Conservation (phyloP, 768 basidiomycete species). For the Gloeopeniophorella convolvens region DNA sequence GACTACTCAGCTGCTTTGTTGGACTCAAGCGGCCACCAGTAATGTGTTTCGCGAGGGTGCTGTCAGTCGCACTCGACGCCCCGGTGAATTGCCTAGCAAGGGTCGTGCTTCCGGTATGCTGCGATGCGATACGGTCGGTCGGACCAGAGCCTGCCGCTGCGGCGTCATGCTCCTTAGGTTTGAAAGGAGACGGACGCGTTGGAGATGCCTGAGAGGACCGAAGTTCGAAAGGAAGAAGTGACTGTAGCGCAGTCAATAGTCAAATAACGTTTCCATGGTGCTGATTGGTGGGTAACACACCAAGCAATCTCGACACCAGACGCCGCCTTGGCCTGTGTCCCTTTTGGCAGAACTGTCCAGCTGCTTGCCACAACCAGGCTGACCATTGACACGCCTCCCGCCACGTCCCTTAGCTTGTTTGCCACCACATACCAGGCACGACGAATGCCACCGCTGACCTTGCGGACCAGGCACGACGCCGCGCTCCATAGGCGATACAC, state of each 20-base stretch:
- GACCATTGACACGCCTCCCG: slow-evolving; percentile 44
- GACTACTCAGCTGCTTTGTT: slow-evolving; percentile 61
- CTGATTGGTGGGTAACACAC: slow-evolving; percentile 32
- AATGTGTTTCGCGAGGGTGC: slow-evolving; percentile 43
- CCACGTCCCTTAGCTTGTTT: slow-evolving; percentile 41
- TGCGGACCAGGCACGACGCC: slow-evolving; percentile 84
- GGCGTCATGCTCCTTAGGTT: slow-evolving; percentile 33
- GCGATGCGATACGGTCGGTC: slow-evolving; percentile 37
- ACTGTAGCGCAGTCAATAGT: slow-evolving; percentile 31
- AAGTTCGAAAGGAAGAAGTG: slow-evolving; percentile 45
- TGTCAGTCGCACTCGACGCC: slow-evolving; percentile 35
- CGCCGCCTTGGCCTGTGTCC: slow-evolving; percentile 51
- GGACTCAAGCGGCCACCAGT: slow-evolving; percentile 65
- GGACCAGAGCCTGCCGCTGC: slow-evolving; percentile 29
- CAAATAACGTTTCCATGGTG: background rate
- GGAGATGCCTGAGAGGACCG: slow-evolving; percentile 51
- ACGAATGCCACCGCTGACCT: slow-evolving; percentile 71
- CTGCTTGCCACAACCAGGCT: slow-evolving; percentile 77
- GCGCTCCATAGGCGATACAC: slow-evolving; percentile 77
- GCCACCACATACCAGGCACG: slow-evolving; percentile 78
- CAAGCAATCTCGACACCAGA: slow-evolving; percentile 83
- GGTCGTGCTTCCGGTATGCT: slow-evolving; percentile 65
- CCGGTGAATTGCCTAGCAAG: slow-evolving; percentile 74
- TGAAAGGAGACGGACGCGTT: slow-evolving; percentile 37
- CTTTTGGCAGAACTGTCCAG: slow-evolving; percentile 78